Base-by-base conservation (phyloP, 2,329 filamentous ascomycete species). In the Sporothrix luriei region DNA sequence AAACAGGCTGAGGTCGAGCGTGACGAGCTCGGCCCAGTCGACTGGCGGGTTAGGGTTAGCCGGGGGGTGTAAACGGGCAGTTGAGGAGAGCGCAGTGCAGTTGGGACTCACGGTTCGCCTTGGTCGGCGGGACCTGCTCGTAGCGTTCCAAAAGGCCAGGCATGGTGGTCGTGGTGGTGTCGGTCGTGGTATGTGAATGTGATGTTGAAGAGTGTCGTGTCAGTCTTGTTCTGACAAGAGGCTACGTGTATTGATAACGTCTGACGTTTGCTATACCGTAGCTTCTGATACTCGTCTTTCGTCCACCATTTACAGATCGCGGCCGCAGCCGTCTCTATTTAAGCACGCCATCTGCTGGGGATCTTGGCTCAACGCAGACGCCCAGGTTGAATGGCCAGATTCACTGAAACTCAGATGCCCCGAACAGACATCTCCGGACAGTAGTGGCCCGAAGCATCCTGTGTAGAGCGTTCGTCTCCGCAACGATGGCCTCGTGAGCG, bases 1-100 rank as follows among this genome's bases (percentile, higher is more conserved):
- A 54, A 77, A 78, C n/a, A 75, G 73, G 68, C 73, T 72, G 11
- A 78, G 73, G 48, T 78, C 77, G 11, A 78, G 74, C 1, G 76
- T 78, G 43, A 71, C 62, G 6, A 74, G 71, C 51, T 73, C 72
- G 16, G 73, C 73, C 73, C 72, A 74, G 65, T 74, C 72, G 38
- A 73, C 71, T 72, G 21, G 10, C 33, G 9, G 5, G 14, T 55
- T 33, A 33, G 6, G 6, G 33, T 68, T 49, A 69, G 66, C n/a
- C 5, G 19, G 19, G 7, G 7, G 26, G 1, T 26, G 11, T 1
- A 38, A 26, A 33, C 10, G 19, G n/a, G 64, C 16, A 26, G 29
- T 2, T 1, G 40, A 19, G 19, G n/a, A 13, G 10, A 43, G 11
- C 14, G 11, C 40, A 43, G 4, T 10, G 9, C 1, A 13, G 40